Conservation (phyloP, 805 yeast genomes). For the Myxozyma lipomycoides region DNA sequence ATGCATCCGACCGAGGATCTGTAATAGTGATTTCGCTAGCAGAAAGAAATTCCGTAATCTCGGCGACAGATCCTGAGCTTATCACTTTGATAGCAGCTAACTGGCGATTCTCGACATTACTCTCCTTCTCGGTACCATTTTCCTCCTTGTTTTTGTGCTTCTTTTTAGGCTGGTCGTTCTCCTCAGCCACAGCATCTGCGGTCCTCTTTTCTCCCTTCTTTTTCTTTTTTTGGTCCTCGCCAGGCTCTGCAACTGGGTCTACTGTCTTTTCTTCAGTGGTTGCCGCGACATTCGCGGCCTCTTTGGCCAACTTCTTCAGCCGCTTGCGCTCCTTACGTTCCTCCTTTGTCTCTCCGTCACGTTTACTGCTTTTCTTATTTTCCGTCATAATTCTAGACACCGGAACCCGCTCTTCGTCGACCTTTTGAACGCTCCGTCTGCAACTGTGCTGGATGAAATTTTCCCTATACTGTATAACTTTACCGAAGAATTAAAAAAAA, state of each 20-base stretch:
- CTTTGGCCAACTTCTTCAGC: constrained; percentile 35
- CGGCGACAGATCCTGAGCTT: constrained; percentile 46
- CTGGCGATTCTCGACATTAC: constrained; percentile 33
- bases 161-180: constrained; percentile 29
- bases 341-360: constrained; percentile 32
- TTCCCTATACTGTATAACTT: no score
- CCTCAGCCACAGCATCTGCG: constrained; percentile 34
- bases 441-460: no score
- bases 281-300: constrained; percentile 28
- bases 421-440: no score
- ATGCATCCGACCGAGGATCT: constrained; percentile 50
- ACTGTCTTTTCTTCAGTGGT: not conserved
- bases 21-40: constrained; percentile 78
- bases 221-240: constrained; percentile 31
- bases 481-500: no score
- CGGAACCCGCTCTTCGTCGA: no score
- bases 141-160: constrained; percentile 39
- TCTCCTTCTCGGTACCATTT: constrained; percentile 42
- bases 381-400: no score
- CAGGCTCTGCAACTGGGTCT: not conserved
- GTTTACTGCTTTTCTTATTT: constrained; percentile 31
- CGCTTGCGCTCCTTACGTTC: constrained; percentile 33
- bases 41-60: constrained; percentile 57
- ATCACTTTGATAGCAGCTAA: constrained; percentile 27
- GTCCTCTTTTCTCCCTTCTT: constrained; percentile 35